Conservation (phyloP, 345 rosid species). For the Salix brachista region DNA sequence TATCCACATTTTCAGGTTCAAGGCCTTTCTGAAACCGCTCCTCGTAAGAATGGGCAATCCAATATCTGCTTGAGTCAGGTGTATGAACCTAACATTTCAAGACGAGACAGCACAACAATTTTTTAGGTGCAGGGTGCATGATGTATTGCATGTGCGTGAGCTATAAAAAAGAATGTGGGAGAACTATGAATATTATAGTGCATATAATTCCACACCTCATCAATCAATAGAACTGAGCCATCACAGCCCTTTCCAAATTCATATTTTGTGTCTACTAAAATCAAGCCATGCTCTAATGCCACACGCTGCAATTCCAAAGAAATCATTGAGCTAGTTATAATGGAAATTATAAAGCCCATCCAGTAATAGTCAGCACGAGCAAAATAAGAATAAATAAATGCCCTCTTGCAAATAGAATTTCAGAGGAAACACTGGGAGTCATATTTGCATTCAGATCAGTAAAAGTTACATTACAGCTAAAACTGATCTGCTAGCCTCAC, state of each 20-base stretch:
- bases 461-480: background rate
- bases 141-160: background rate
- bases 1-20: constrained; percentile 92
- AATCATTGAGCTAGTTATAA: background rate
- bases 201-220: constrained; percentile 59
- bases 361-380: background rate
- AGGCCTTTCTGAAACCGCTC: constrained; percentile 60
- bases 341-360: background rate
- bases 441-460: background rate
- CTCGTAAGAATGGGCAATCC: constrained; percentile 79
- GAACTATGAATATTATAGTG: background rate
- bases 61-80: constrained; percentile 94
- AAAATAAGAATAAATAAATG: background rate
- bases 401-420: background rate
- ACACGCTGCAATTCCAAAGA: constrained; percentile 46
- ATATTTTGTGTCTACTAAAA: constrained; percentile 92
- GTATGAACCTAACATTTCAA: constrained; percentile 70
- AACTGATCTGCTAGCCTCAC: no score
- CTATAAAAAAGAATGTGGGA: background rate
- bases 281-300: constrained; percentile 82
- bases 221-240: constrained; percentile 77
- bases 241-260: constrained; percentile 83
- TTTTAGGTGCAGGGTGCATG: background rate
- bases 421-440: no score
- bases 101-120: constrained; percentile 3